These are phyloP conservation scores for Apiotrichum laibachii DNA, from an alignment of 1,284 basidiomycete genomes.

Conservation along the genomic window DNA sequence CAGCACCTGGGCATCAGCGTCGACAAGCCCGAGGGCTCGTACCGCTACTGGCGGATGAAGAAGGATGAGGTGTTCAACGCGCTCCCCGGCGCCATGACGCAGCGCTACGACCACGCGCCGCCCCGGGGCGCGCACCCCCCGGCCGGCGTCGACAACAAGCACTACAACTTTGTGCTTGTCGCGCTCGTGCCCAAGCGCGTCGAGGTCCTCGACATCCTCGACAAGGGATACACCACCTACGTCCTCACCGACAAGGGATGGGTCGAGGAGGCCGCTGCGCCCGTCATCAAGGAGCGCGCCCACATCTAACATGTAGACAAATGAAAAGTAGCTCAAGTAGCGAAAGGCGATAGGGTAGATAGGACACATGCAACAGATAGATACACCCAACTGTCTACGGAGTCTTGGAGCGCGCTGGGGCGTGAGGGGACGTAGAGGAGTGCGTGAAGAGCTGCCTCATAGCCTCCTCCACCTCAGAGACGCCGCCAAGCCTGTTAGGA, in stretches of 20 bases:
- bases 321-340: neutral
- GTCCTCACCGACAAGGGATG: neutral
- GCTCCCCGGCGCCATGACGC: slow-evolving; percentile 1
- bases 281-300: neutral
- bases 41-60: slow-evolving; percentile 7
- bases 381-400: too few species aligned
- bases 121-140: slow-evolving; percentile 2
- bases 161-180: slow-evolving; percentile 11
- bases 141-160: slow-evolving; percentile 10
- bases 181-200: slow-evolving; percentile 11
- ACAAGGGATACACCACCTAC: slow-evolving; percentile 4
- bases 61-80: neutral
- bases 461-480: too few species aligned
- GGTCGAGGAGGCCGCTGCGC: neutral
- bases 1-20: neutral
- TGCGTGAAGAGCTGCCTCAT: too few species aligned
- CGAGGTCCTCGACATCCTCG: slow-evolving; percentile 9
- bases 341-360: neutral
- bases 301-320: neutral
- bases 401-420: too few species aligned
- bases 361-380: too few species aligned
- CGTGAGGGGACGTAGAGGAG: too few species aligned
- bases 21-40: neutral
- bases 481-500: too few species aligned
- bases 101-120: slow-evolving; percentile 11